A percentile compares a stretch with the other conserved stretches of the same genome.
phyloP scores from a whole-genome alignment of 2,329 filamentous ascomycete species.

The Colletotrichum higginsianum region DNA sequence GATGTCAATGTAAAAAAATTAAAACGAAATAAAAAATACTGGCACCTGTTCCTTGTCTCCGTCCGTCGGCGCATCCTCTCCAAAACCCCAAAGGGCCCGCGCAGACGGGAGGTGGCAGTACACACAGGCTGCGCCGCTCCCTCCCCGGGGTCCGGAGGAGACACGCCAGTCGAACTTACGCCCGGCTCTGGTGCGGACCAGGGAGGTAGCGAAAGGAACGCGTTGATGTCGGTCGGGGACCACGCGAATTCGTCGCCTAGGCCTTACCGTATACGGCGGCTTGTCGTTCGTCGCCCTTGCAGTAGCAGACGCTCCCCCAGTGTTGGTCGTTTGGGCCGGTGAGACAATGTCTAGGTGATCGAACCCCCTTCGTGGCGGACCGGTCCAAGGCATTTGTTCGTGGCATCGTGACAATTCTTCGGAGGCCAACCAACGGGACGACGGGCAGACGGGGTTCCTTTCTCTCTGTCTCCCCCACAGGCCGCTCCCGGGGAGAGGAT shows the following conservation, averaged over 20 bases:
- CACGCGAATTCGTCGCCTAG: too few species aligned
- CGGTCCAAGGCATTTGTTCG: neutral
- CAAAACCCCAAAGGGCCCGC: too few species aligned
- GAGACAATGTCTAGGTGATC: too few species aligned
- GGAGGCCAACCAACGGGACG: neutral
- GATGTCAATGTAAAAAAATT: too few species aligned
- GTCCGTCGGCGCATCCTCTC: neutral
- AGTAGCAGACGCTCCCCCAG: neutral
- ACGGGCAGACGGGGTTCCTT: neutral
- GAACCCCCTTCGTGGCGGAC: too few species aligned
- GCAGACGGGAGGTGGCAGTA: neutral
- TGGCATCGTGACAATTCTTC: too few species aligned
- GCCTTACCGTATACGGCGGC: neutral
- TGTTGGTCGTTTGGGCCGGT: too few species aligned
- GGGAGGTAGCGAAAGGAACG: neutral
- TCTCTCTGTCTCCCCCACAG: too few species aligned
- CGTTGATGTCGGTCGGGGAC: neutral
- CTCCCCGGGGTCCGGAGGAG: neutral
- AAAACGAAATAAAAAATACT: too few species aligned
- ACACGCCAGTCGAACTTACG: neutral
- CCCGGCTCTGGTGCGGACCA: conserved; percentile 9
- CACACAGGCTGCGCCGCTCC: neutral
- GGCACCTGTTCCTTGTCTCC: too few species aligned
- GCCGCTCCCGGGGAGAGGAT: neutral
- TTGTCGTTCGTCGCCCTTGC: neutral